Evolutionary conservation across 495 filamentous ascomycete genomes (phyloP), one percentile per base, ranked within the genome.

Genomic region (Aspergillus bertholletiae): DNA sequence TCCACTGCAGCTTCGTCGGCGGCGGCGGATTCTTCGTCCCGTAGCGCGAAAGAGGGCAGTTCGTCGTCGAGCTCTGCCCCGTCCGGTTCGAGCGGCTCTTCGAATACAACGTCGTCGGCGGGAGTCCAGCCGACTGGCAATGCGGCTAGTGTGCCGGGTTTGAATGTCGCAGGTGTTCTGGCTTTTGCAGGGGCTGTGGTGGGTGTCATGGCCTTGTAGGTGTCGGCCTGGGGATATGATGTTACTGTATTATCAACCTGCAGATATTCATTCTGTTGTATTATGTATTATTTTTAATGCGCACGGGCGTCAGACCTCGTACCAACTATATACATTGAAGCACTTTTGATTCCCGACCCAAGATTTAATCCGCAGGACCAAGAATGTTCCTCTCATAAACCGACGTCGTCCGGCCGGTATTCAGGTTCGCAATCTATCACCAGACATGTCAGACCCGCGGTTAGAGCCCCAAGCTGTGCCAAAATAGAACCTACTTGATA

Each of bases 361-460:
- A n/a, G n/a, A n/a, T n/a, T 26, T 59, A 22, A n/a, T 46, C 27
- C 27, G 27, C 27, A 28, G 27, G 27, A 28, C 74, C 54, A 46
- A 60, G 37, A 32, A 64, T 64, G 39, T 64, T 64, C 21, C 51
- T 23, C 52, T 64, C 61, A 24, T 49, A 55, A 32, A 64, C 55
- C 13, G 46, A 46, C 21, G 61, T 58, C 18, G 49, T 26, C 50
- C 58, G 60, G 35, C 49, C 46, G 24, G 61, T 64, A 24, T 60
- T 51, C 18, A 34, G 43, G 24, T 64, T 64, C 46, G 60, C 61
- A 44, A 64, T 53, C 61, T 64, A 15, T 12, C n/a, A 4, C 18
- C 13, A 0, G 44, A 18, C 1, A 7, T 30, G 46, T 28, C 9
- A 28, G 27, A 28, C 5, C 9, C 9, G 5, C 9, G 9, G 27